Percentiles rank a stretch among this genome's conserved stretches.
These are phyloP conservation scores for Flaveria linearis DNA, from an alignment of 129 eudicot genomes.

Conservation along the genomic window DNA sequence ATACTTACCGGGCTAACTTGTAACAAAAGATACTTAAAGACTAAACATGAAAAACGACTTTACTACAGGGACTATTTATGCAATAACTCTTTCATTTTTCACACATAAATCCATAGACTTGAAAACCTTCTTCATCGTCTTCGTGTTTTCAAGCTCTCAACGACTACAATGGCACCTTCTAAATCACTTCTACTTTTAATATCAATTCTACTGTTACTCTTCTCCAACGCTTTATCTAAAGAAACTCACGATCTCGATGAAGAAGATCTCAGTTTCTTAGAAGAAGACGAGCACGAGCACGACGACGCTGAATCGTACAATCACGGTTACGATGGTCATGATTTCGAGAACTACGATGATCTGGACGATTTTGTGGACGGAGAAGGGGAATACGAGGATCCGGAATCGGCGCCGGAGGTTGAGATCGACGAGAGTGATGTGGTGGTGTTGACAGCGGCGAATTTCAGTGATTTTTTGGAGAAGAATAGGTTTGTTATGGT, in stretches of 20 bases:
- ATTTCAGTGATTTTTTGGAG: slow-evolving; percentile 54
- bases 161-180: slow-evolving; percentile 43
- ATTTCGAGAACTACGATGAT: slow-evolving; percentile 50
- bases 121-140: slow-evolving; percentile 17
- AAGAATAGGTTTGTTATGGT: slow-evolving; percentile 70
- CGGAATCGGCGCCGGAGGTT: slow-evolving; percentile 29
- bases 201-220: slow-evolving; percentile 40
- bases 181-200: slow-evolving; percentile 35
- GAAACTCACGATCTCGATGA: slow-evolving; percentile 38
- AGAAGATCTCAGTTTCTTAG: slow-evolving; percentile 64
- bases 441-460: slow-evolving; percentile 52
- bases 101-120: slow-evolving; percentile 17
- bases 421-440: slow-evolving; percentile 73
- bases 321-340: slow-evolving; percentile 28
- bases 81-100: not conserved
- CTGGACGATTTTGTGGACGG: slow-evolving; percentile 30
- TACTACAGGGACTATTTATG: too few species aligned
- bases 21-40: too few species aligned
- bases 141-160: slow-evolving; percentile 28
- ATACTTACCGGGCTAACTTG: too few species aligned
- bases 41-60: too few species aligned
- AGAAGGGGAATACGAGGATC: slow-evolving; percentile 26
- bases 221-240: slow-evolving; percentile 24
- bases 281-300: slow-evolving; percentile 50
- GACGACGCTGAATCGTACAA: slow-evolving; percentile 26